Evolutionary conservation across 805 yeast species (phyloP), one percentile per base, ranked within the genome.

Genomic region (Teunomyces atbi): DNA sequence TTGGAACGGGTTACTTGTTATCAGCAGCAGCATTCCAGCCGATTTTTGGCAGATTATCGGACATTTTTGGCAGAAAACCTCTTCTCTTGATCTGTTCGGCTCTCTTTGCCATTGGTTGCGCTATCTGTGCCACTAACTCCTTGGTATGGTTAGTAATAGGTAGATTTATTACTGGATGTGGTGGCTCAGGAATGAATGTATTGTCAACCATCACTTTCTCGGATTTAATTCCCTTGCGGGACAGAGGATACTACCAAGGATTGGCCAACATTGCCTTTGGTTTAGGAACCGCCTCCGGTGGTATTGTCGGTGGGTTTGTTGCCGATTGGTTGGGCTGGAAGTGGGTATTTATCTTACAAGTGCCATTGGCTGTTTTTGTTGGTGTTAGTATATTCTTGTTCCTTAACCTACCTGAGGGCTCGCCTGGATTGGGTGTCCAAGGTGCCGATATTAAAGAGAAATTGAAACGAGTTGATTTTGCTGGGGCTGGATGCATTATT

Each of bases 101-200:
- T 1, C 64, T 77, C n/a, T 85, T 85, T 58, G 76, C 79, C 2
- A 33, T 81, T 1, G 91, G 77, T 1, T 73, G 77, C 44, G 55
- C 78, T 10, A 71, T 82, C 41, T 83, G 88, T 59, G 82, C 73
- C 1, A 76, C 84, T 1, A 65, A 68, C 63, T 81, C 63, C 58
- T 78, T 56, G 11, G 52, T 67, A 37, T 53, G 72, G 45, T 69
- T 85, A 51, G 78, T 83, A 6, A 50, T 78, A 23, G 86, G 86
- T 3, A 70, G 89, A 56, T 81, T 88, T 50, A 72, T 89, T 42
- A 83, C 95, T 20, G 97, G 97, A 15, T 77, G 86, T 46, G 96
- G 96, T 10, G 96, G 96, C n/a, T 94, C 96, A 5, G 96, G 96
- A 1, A 78, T 89, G 58, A 80, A 84, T 42, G 76, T 91, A 0